Percentiles rank a stretch among this genome's conserved stretches.
Evolutionary conservation across 2,329 filamentous ascomycete species (phyloP).

Genomic region (Chalara sp.): DNA sequence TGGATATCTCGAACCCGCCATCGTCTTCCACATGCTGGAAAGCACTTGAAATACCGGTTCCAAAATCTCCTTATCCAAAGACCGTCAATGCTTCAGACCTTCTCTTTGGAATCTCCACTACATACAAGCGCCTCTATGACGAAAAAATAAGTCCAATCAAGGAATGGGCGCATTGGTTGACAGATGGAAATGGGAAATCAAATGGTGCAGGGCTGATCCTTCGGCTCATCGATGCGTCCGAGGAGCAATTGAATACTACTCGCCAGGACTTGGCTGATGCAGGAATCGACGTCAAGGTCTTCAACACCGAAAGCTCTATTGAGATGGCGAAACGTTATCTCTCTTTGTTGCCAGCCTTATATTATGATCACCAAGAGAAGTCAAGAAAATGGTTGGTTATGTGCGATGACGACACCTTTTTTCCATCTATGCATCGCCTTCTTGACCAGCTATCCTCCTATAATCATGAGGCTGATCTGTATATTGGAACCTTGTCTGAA

Average conservation of each 20-base stretch:
- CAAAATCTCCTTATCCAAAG: constrained; percentile 42
- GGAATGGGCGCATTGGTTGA: constrained; percentile 56
- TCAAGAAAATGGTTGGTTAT: constrained; percentile 35
- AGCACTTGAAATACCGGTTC: constrained; percentile 44
- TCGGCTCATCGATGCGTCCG: constrained; percentile 45
- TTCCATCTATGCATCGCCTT: constrained; percentile 25
- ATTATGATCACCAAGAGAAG: constrained; percentile 41
- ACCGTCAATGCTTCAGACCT: constrained; percentile 49
- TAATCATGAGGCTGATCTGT: constrained; percentile 19
- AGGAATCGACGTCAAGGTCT: constrained; percentile 52
- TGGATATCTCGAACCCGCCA: constrained; percentile 39
- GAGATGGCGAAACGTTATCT: constrained; percentile 55
- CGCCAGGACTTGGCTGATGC: constrained; percentile 37
- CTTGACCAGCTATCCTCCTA: constrained; percentile 17
- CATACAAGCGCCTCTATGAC: constrained; percentile 47
- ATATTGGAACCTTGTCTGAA: constrained; percentile 27
- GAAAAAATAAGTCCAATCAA: constrained; percentile 44
- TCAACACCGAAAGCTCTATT: constrained; percentile 43
- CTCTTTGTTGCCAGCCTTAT: constrained; percentile 46
- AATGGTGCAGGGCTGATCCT: constrained; percentile 51
- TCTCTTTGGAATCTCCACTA: constrained; percentile 54
- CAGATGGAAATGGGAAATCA: constrained; percentile 45
- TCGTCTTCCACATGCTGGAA: constrained; percentile 37
- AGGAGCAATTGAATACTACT: constrained; percentile 43
- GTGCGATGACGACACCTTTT: constrained; percentile 29